Evolutionary conservation across 73 alveolate species (phyloP).

Genomic region (Paramecium tetraurelia): DNA sequence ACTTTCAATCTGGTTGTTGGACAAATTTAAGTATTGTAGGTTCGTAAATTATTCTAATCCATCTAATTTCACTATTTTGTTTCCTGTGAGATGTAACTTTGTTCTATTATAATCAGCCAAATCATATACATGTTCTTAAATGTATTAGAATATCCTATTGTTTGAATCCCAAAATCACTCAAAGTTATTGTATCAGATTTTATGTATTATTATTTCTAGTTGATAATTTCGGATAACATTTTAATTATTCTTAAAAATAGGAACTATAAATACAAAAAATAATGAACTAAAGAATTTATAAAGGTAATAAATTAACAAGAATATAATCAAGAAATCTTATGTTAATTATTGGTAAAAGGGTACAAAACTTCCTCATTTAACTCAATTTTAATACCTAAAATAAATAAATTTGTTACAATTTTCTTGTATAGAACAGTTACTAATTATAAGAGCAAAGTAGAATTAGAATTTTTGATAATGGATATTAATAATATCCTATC

Average conservation of each 20-base stretch:
- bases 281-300: too few species aligned
- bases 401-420: background rate
- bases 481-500: background rate
- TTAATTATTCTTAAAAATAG: background rate
- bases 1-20: background rate
- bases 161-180: background rate
- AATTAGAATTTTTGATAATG: background rate
- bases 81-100: background rate
- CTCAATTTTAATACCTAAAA: background rate
- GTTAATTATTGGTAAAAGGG: background rate
- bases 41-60: background rate
- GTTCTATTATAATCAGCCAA: background rate
- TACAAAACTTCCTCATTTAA: background rate
- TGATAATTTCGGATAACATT: slow-evolving; percentile 17
- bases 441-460: background rate
- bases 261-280: too few species aligned
- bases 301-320: background rate
- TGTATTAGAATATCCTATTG: background rate
- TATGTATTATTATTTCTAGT: background rate
- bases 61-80: background rate
- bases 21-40: background rate
- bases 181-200: background rate
- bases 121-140: background rate
- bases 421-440: background rate
- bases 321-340: background rate